Base-by-base conservation (phyloP, 2,329 filamentous ascomycete species). In the Pyricularia pennisetigena region DNA sequence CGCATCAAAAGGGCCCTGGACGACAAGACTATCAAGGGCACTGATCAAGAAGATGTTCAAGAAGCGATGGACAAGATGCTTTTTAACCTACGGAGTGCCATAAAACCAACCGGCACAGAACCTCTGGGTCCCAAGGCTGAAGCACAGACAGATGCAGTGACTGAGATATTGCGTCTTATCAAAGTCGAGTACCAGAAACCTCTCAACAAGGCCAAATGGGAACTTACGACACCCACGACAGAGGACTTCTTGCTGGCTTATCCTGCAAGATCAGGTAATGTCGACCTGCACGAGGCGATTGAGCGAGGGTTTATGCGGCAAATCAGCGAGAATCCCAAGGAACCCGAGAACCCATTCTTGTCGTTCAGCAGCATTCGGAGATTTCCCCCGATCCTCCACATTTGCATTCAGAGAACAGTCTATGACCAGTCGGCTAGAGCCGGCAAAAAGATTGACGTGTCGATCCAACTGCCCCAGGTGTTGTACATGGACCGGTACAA, bases 21-120 rank as follows among this genome's bases (percentile, higher is more conserved):
- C 72, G 80, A 79, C 81, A 79, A 74, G 80, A 80, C 68, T 71
- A 80, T 73, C 35, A 82, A 82, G 10, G 84, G 84, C 2, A 86
- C 84, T 0, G 82, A 92, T 41, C 95, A 99, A 75, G 94, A 99
- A 79, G 95, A 99, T 78, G 94, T 97, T 4, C 93, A 93, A 14
- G 95, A 99, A 78, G 94, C 97, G 64, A 94, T 97, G 80, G 93
- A 93, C 69, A 95, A 94, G 74, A 91, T 97, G 29, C 87, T 97
- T 69, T 93, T 94, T 74, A 90, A 95, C 66, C 82, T 97, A n/a
- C 91, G 95, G 74, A 93, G 92, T 67, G 94, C 94, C 2, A 94
- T 98, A 74, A 88, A 85, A 69, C 86, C 92, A 6, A 85, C 84
- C n/a, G 85, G 84, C 3, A 81, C 86, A 41, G 87, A 92, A 69